Conservation (phyloP, 2,329 filamentous ascomycete genomes). For the Colletotrichum spaethianum region DNA sequence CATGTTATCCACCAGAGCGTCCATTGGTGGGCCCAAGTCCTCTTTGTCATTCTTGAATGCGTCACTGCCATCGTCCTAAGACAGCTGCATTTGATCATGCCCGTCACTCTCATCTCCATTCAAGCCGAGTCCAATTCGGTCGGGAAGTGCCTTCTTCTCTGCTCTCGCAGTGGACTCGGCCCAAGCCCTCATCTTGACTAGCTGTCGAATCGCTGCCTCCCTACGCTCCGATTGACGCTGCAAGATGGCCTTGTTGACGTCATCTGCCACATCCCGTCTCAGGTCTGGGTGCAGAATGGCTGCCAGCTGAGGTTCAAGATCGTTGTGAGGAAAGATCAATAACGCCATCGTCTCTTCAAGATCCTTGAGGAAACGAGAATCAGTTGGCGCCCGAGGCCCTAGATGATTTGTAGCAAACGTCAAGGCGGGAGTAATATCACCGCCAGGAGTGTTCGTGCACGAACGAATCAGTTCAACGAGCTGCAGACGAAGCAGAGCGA, state of each 20-base stretch:
- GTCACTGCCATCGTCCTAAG: conserved; percentile 24
- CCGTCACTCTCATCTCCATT: conserved; percentile 46
- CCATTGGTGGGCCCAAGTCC: not conserved
- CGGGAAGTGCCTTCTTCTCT: conserved; percentile 58
- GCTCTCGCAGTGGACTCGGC: conserved; percentile 76
- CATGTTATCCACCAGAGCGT: not conserved
- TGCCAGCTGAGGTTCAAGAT: conserved; percentile 81
- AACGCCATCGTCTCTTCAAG: conserved; percentile 95
- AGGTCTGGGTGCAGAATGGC: conserved; percentile 84
- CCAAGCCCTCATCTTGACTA: conserved; percentile 89
- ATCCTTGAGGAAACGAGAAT: conserved; percentile 85
- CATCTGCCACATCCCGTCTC: conserved; percentile 85
- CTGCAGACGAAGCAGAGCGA: conserved; percentile 89
- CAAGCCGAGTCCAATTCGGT: conserved; percentile 56
- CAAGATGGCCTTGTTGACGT: conserved; percentile 91
- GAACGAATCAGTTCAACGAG: conserved; percentile 92
- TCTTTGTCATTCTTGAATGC: not conserved
- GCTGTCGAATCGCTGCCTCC: conserved; percentile 85
- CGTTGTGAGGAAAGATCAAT: conserved; percentile 88
- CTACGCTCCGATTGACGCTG: conserved; percentile 78
- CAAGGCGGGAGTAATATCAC: conserved; percentile 84
- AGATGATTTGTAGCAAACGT: conserved; percentile 91
- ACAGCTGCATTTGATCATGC: conserved; percentile 40
- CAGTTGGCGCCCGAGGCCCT: conserved; percentile 87
- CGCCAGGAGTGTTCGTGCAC: conserved; percentile 75